Base-by-base conservation (phyloP, 805 yeast species). In the Candida manassasensis region DNA sequence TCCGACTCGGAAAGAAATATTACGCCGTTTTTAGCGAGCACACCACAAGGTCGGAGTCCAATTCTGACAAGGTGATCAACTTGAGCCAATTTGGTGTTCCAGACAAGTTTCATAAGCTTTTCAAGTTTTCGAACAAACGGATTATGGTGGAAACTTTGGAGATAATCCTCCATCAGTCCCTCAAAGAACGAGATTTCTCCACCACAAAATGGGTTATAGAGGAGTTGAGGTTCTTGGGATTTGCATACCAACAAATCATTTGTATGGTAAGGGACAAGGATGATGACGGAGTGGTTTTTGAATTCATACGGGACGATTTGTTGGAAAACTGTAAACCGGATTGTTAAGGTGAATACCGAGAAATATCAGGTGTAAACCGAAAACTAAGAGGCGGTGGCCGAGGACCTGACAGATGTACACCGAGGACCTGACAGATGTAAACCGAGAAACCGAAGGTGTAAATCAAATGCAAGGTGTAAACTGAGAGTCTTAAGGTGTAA, bases 191-290 rank as follows among this genome's bases (percentile, higher is more conserved):
- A 11, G 63, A 64, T 32, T 5, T 12, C 4, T 40, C 36, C 3
- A 39, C 51, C 6, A 24, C 60, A 3, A 17, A 35, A 16, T 65
- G 70, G 70, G 46, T 50, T 25, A 48, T 57, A 4, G 43, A 48
- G 6, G 68, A 61, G 39, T 45, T 63, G 38, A 49, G 61, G 33
- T 32, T 37, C 8, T 35, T 49, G 21, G 70, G 70, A 2, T 36
- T 50, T 19, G 34, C 43, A 15, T 34, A 56, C 11, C 26, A 41
- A 16, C 53, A 52, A n/a, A 37, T 49, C 6, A 14, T 49, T 9
- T 13, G 17, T 4, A 10, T 19, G 11, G 15, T 41, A 4, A 25
- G 14, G 12, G 19, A 15, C 6, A 12, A 34, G 13, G 43, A 39
- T 30, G 14, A 18, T 3, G 22, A 22, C 4, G 29, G 26, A 12